Percentiles rank a stretch among this genome's conserved stretches.
These are phyloP conservation scores for Tolypocladium nubicola DNA, from an alignment of 2,329 filamentous ascomycete genomes.

Conservation along the genomic window DNA sequence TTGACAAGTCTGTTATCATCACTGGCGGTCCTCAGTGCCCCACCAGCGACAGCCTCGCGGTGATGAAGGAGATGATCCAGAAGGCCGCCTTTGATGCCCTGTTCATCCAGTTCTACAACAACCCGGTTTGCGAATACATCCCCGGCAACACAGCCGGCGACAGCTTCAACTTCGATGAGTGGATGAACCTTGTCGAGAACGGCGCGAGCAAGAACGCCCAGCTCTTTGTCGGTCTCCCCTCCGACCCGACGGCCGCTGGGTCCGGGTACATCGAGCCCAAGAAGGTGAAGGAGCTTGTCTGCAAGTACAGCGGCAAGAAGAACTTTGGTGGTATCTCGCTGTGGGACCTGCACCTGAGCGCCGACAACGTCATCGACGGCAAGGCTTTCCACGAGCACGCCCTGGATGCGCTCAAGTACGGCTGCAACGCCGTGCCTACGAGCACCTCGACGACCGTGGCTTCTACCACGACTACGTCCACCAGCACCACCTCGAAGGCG, in stretches of 20 bases:
- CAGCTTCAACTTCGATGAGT: slow-evolving; percentile 32
- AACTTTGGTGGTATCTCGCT: slow-evolving; percentile 35
- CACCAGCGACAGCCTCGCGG: slow-evolving; percentile 13
- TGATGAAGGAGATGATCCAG: slow-evolving; percentile 27
- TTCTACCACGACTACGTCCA: slow-evolving; percentile 4
- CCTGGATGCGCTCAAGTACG: slow-evolving; percentile 25
- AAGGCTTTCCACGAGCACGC: slow-evolving; percentile 26
- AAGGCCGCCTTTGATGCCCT: slow-evolving; percentile 29
- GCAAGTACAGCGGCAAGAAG: slow-evolving; percentile 21
- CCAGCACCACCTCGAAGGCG: not conserved
- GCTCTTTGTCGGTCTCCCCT: slow-evolving; percentile 34
- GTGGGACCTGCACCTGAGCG: slow-evolving; percentile 30
- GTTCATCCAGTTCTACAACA: slow-evolving; percentile 41
- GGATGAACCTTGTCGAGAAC: slow-evolving; percentile 22
- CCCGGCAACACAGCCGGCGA: slow-evolving; percentile 15
- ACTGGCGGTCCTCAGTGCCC: slow-evolving; percentile 36
- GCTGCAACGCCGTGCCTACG: slow-evolving; percentile 19
- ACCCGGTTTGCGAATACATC: slow-evolving; percentile 25
- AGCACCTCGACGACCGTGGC: slow-evolving; percentile 9
- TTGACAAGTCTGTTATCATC: slow-evolving; percentile 22
- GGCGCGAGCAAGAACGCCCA: slow-evolving; percentile 29
- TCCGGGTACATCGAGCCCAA: slow-evolving; percentile 23
- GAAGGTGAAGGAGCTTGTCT: slow-evolving; percentile 25
- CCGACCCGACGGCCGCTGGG: slow-evolving; percentile 14
- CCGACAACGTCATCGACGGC: slow-evolving; percentile 17